Evolutionary conservation across 1,284 basidiomycete genomes (phyloP), one percentile per base, ranked within the genome.

Genomic region (Flammula alnicola): DNA sequence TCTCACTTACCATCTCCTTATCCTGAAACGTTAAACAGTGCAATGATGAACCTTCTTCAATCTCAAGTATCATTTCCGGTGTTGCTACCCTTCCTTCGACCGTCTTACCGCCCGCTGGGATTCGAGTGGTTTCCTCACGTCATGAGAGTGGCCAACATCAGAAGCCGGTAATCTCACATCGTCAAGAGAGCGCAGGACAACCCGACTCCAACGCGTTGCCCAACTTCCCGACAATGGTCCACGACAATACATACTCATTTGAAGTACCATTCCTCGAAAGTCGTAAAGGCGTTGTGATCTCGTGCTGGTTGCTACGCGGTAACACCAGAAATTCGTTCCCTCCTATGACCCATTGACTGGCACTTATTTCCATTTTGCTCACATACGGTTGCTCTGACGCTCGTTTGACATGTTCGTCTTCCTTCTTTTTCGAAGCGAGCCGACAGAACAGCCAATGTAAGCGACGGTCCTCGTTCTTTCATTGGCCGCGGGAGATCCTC

Each of bases 351-450:
- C 32, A 36, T 16, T 52, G 35, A n/a, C n/a, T n/a, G 19, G 35
- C 49, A 37, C 36, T 47, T 22, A 33, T 48, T 37, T 52, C 49
- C 42, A 49, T 39, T 38, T 22, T 42, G 20, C 39, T 33, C 50
- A 42, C 46, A 46, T 49, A 47, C 39, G 23, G 51, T 51, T 39
- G 52, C 51, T 40, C 53, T 57, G 55, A 37, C 39, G 47, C 47
- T 42, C 39, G 14, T 27, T 48, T 48, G 47, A 51, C 49, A 54
- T 36, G 33, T 33, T 44, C 20, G 37, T 35, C 29, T 30, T 40
- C 42, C 23, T 31, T 41, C 32, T 36, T 36, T 27, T 40, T 22
- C 19, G 36, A 31, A 23, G 32, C 17, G 19, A 27, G n/a, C 35
- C 26, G 31, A 46, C 27, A 36, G 8, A 38, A 37, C 17, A 22